Base-by-base conservation (phyloP, 345 rosid genomes). In the Brassica nigra region DNA sequence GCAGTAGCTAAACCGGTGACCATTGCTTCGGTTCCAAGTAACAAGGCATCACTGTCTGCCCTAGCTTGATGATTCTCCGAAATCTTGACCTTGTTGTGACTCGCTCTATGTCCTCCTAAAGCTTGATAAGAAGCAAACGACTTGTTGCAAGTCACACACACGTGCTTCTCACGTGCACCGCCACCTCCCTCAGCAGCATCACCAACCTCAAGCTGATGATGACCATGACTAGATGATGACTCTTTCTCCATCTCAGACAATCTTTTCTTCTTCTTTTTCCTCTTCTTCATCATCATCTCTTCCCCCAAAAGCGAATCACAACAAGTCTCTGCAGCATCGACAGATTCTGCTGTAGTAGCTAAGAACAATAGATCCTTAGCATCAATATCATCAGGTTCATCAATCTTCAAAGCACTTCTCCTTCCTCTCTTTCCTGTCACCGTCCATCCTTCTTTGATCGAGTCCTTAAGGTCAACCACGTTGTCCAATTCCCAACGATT, bases 81-180 rank as follows among this genome's bases (percentile, higher is more conserved):
- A 8, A 63, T 62, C 85, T 68, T 82, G 79, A 54, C 59, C 73
- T 83, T 88, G 82, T 80, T 88, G 74, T 86, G 90, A 47, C 92
- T 89, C 4, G 89, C 86, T 63, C 81, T 76, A 61, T 89, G 90
- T 49, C 92, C 89, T 31, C 89, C 92, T 8, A 86, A 81, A 23
- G 87, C 90, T 70, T 86, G 92, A 62, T 86, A 86, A 20, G 86
- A 83, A 20, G 70, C 15, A 27, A 89, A 89, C 9, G 81, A 49
- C 79, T 83, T 85, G 77, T 87, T 76, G 78, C 92, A 88, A 65
- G 83, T 75, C 30, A 62, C 67, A 73, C 90, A 88, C 33, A 59
- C 78, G 54, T 74, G 77, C 63, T 65, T 59, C 33, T 74, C 75
- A 27, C 73, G 80, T 65, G 42, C 30, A 71, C 27, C 80, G 18